These are phyloP conservation scores for Flaveria linearis DNA, from an alignment of 129 eudicot species.

Conservation along the genomic window DNA sequence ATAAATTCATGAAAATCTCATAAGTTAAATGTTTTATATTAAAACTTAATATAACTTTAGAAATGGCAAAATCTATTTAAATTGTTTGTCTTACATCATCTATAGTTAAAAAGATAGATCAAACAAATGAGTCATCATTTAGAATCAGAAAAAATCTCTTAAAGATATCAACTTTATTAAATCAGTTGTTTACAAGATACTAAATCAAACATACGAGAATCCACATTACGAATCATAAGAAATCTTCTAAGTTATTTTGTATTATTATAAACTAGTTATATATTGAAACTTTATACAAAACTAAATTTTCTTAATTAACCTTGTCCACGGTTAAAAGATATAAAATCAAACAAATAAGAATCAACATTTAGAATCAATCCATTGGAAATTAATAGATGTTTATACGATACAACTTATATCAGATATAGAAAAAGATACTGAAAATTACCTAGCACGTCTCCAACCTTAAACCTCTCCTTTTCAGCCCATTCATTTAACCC, in stretches of 20 bases:
- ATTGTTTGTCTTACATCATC: too few species aligned
- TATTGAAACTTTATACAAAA: background rate
- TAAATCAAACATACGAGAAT: too few species aligned
- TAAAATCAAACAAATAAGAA: background rate
- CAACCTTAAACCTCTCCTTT: conserved; percentile 45
- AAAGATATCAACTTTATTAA: too few species aligned
- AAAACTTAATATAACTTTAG: background rate
- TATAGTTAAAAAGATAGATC: too few species aligned
- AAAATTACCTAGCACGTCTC: conserved; percentile 55
- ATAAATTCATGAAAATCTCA: background rate
- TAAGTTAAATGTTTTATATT: background rate
- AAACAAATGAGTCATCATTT: too few species aligned
- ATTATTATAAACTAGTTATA: too few species aligned
- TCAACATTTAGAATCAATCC: background rate
- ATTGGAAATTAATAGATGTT: too few species aligned
- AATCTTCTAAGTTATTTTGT: too few species aligned
- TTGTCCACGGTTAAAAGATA: background rate
- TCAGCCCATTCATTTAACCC: conserved; percentile 51
- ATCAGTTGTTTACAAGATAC: too few species aligned
- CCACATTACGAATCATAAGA: too few species aligned
- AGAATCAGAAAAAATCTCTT: too few species aligned
- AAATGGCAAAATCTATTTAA: background rate
- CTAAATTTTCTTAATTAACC: background rate
- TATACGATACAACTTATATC: background rate
- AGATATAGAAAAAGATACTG: background rate